A percentile compares a stretch with the other conserved stretches of the same genome.
These are phyloP conservation scores for Trichomonascus vanleenenianus DNA, from an alignment of 805 yeast genomes.

Conservation along the genomic window DNA sequence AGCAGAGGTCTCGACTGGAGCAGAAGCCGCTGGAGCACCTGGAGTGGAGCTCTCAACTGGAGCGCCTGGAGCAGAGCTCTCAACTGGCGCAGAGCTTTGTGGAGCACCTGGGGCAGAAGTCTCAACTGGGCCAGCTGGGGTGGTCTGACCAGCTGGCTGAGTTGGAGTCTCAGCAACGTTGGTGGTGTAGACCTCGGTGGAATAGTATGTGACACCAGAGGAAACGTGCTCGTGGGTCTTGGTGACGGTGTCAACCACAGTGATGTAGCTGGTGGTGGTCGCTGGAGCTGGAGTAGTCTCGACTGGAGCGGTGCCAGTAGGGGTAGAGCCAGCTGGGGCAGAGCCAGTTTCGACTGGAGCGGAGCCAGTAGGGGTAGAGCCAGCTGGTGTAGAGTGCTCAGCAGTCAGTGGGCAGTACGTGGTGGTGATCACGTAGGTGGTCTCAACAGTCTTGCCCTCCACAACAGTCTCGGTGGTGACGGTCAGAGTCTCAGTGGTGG, in stretches of 20 bases:
- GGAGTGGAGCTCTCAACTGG: slow-evolving; percentile 2
- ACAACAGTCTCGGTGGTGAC: neutral
- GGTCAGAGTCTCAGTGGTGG: slow-evolving; percentile 1
- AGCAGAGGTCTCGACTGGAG: neutral
- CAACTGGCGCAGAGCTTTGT: slow-evolving; percentile 1
- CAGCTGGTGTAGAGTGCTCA: neutral
- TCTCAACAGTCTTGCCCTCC: neutral
- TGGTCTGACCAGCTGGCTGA: slow-evolving; percentile 2
- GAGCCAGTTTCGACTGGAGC: slow-evolving; percentile 3
- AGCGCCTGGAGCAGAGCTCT: slow-evolving; percentile 1
- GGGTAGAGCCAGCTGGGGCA: neutral
- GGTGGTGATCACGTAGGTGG: neutral
- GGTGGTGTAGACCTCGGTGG: slow-evolving; percentile 2
- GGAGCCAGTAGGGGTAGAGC: neutral
- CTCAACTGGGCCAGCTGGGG: slow-evolving; percentile 3
- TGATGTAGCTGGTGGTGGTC: neutral
- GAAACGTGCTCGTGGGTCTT: slow-evolving; percentile 1
- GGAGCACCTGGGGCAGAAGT: slow-evolving; percentile 1
- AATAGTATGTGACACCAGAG: slow-evolving; percentile 1
- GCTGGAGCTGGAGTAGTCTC: neutral
- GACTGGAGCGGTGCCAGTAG: slow-evolving; percentile 1
- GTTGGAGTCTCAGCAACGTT: slow-evolving; percentile 1
- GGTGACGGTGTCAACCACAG: slow-evolving; percentile 1
- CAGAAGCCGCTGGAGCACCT: neutral
- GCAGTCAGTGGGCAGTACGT: slow-evolving; percentile 1